These are phyloP conservation scores for Aspergillus sclerotialis DNA, from an alignment of 2,329 filamentous ascomycete genomes.

Conservation along the genomic window DNA sequence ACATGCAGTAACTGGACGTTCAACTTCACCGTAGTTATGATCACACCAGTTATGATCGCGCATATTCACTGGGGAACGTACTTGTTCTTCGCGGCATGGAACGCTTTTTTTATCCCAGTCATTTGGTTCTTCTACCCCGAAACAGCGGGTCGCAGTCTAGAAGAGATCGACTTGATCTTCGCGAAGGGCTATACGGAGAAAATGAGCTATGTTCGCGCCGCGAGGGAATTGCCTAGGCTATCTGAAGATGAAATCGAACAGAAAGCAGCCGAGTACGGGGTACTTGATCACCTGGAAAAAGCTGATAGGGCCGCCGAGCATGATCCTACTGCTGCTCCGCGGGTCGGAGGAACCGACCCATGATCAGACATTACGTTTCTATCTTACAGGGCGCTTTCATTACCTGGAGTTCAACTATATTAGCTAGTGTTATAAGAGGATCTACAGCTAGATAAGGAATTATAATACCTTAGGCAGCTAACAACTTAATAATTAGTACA, in stretches of 20 bases:
- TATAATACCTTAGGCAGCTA: no score
- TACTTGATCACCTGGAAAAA: no score
- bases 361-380: no score
- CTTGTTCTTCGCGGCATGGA: constrained; percentile 38
- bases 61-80: constrained; percentile 37
- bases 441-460: no score
- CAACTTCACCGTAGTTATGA: constrained; percentile 51
- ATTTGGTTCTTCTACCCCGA: constrained; percentile 52
- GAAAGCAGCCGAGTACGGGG: constrained; percentile 11
- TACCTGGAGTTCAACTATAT: no score
- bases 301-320: no score
- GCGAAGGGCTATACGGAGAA: constrained; percentile 9
- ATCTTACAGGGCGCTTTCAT: no score
- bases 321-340: no score
- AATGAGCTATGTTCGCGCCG: constrained; percentile 14
- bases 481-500: no score
- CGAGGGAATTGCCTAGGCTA: constrained; percentile 14
- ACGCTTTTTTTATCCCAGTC: constrained; percentile 42
- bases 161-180: constrained; percentile 16
- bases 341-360: no score
- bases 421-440: no score
- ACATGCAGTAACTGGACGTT: constrained; percentile 51
- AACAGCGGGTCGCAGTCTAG: constrained; percentile 38
- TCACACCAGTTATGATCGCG: constrained; percentile 36
- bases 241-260: constrained; percentile 10